Evolutionary conservation across 306 rosid genomes (phyloP).

Genomic region (Lathyrus aphaca): DNA sequence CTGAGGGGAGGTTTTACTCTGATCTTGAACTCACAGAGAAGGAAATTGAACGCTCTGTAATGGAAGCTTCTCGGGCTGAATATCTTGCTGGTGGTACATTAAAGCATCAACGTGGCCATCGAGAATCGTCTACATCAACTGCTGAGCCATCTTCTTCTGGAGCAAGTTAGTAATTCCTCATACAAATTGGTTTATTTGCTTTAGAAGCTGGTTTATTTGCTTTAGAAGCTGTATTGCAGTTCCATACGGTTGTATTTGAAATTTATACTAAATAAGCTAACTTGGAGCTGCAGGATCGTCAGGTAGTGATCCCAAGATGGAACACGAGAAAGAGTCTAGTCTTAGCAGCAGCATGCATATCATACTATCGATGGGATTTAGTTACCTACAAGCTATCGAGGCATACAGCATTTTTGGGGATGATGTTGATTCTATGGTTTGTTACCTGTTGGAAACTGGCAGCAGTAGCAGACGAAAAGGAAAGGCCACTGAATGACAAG

Average conservation of each 20-base stretch:
- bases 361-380: slow-evolving; percentile 86
- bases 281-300: slow-evolving; percentile 55
- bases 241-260: background rate
- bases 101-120: slow-evolving; percentile 58
- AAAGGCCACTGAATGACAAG: slow-evolving; percentile 76
- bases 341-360: slow-evolving; percentile 71
- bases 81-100: slow-evolving; percentile 60
- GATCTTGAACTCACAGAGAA: slow-evolving; percentile 97
- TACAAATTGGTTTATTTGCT: slow-evolving; percentile 21
- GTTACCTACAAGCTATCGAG: slow-evolving; percentile 81
- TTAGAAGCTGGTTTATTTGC: background rate
- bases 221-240: background rate
- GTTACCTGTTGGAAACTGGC: slow-evolving; percentile 81
- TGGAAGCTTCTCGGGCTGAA: slow-evolving; percentile 89
- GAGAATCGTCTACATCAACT: slow-evolving; percentile 75
- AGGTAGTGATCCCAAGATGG: slow-evolving; percentile 54
- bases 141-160: slow-evolving; percentile 97
- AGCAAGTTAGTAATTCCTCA: slow-evolving; percentile 64
- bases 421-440: slow-evolving; percentile 91
- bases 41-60: slow-evolving; percentile 90
- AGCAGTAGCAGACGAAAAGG: slow-evolving; percentile 85
- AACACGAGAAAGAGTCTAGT: slow-evolving; percentile 46
- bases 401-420: slow-evolving; percentile 96
- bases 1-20: slow-evolving; percentile 94
- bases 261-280: slow-evolving; percentile 28